Evolutionary conservation across 1,284 basidiomycete species (phyloP).

Genomic region (Prillingera fragicola): DNA sequence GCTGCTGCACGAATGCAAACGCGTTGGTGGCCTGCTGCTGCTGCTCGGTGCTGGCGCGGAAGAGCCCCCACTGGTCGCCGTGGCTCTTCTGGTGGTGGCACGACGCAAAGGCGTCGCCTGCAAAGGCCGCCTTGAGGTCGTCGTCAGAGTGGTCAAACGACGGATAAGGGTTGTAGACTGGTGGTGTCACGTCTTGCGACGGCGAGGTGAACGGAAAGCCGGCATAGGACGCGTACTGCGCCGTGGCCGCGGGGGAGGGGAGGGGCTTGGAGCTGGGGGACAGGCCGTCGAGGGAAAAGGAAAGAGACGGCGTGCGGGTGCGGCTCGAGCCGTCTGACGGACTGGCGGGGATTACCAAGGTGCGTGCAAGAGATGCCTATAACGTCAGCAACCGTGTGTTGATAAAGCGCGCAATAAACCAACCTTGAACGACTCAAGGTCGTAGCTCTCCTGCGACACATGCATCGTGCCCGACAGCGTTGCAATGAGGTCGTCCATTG

Average conservation of each 20-base stretch:
- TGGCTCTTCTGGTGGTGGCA: constrained; percentile 1
- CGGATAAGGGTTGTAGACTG: too few species aligned
- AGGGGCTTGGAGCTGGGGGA: constrained; percentile 6
- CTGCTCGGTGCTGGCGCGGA: too few species aligned
- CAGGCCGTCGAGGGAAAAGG: background rate
- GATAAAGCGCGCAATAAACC: constrained; percentile 9
- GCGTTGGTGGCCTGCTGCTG: too few species aligned
- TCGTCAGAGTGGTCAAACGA: constrained; percentile 3
- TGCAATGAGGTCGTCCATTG: constrained; percentile 46
- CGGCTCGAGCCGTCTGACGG: constrained; percentile 4
- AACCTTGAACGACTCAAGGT: constrained; percentile 42
- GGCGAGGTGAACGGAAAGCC: background rate
- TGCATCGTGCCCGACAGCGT: constrained; percentile 37
- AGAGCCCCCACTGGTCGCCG: background rate
- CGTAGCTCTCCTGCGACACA: constrained; percentile 40
- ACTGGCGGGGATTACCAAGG: constrained; percentile 13
- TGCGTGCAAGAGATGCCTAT: constrained; percentile 15
- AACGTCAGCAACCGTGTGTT: background rate
- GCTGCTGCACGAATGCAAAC: background rate
- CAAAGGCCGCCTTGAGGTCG: constrained; percentile 15
- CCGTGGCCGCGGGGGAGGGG: constrained; percentile 7
- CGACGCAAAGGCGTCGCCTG: constrained; percentile 18
- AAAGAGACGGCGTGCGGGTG: constrained; percentile 4
- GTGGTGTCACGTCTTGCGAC: too few species aligned
- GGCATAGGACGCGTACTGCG: too few species aligned